phyloP scores from a whole-genome alignment of 2,329 filamentous ascomycete genomes.

The Aureobasidium pullulans region DNA sequence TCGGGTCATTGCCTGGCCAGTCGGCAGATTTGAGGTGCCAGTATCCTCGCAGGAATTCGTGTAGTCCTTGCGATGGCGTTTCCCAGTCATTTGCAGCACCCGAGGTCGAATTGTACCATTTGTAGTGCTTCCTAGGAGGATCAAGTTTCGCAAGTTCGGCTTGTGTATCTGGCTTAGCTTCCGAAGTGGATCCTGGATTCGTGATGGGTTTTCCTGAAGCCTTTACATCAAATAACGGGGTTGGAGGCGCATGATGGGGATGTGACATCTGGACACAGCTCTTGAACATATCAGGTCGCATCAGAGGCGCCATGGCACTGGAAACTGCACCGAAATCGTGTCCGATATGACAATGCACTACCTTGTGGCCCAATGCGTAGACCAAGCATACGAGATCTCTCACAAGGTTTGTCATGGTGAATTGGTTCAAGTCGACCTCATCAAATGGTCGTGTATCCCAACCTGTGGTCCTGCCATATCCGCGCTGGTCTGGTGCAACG shows the following conservation, averaged over 20 bases:
- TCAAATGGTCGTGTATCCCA: constrained; percentile 48
- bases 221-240: constrained; percentile 43
- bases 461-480: constrained; percentile 59
- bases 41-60: constrained; percentile 58
- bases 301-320: constrained; percentile 52
- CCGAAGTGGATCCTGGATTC: not conserved
- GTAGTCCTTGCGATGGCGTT: constrained; percentile 44
- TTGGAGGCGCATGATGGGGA: constrained; percentile 50
- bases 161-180: constrained; percentile 42
- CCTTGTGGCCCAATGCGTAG: constrained; percentile 51
- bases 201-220: constrained; percentile 11
- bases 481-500: constrained; percentile 60
- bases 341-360: constrained; percentile 54
- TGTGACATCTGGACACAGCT: constrained; percentile 58
- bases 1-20: constrained; percentile 44
- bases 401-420: constrained; percentile 51
- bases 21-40: constrained; percentile 61
- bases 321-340: constrained; percentile 61
- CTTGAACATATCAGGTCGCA: constrained; percentile 58
- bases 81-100: constrained; percentile 43
- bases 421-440: constrained; percentile 49
- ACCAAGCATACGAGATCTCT: constrained; percentile 57
- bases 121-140: constrained; percentile 61
- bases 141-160: constrained; percentile 46
- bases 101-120: constrained; percentile 55